A percentile compares a stretch with the other conserved stretches of the same genome.
These are phyloP conservation scores for Trichoderma atroviride DNA, from an alignment of 2,329 filamentous ascomycete genomes.

Conservation along the genomic window DNA sequence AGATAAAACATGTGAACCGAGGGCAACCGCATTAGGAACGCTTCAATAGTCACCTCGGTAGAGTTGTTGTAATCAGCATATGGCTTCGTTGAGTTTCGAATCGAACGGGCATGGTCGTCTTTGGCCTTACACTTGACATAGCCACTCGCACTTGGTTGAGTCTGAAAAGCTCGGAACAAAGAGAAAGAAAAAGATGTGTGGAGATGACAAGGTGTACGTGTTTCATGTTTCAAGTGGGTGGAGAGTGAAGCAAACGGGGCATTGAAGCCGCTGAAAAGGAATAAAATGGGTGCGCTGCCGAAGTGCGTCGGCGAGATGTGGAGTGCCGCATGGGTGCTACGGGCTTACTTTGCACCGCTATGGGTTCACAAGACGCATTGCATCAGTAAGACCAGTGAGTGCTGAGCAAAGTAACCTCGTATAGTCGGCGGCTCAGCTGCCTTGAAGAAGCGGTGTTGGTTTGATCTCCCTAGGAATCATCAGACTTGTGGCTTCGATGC, in stretches of 20 bases:
- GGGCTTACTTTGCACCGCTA: background rate
- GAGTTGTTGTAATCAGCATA: background rate
- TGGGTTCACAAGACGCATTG: background rate
- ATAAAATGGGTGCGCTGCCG: no score
- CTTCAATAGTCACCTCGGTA: background rate
- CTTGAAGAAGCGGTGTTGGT: background rate
- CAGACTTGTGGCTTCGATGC: background rate
- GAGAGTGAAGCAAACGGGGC: background rate
- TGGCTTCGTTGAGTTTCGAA: background rate
- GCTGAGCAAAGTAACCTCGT: background rate
- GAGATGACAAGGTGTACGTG: background rate
- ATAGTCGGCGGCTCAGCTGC: background rate
- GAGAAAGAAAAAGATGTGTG: background rate
- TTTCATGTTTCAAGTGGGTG: constrained; percentile 5
- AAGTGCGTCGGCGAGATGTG: background rate
- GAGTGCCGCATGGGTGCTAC: background rate
- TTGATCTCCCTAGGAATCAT: background rate
- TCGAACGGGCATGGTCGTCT: background rate
- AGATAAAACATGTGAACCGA: background rate
- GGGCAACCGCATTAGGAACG: background rate
- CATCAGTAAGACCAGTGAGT: background rate
- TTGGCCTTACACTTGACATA: background rate
- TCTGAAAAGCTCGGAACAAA: background rate
- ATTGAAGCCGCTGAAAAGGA: background rate
- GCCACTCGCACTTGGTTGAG: background rate